A percentile compares a stretch with the other conserved stretches of the same genome.
These are phyloP conservation scores for Trematosphaeria pertusa DNA, from an alignment of 2,329 filamentous ascomycete genomes.

Conservation along the genomic window DNA sequence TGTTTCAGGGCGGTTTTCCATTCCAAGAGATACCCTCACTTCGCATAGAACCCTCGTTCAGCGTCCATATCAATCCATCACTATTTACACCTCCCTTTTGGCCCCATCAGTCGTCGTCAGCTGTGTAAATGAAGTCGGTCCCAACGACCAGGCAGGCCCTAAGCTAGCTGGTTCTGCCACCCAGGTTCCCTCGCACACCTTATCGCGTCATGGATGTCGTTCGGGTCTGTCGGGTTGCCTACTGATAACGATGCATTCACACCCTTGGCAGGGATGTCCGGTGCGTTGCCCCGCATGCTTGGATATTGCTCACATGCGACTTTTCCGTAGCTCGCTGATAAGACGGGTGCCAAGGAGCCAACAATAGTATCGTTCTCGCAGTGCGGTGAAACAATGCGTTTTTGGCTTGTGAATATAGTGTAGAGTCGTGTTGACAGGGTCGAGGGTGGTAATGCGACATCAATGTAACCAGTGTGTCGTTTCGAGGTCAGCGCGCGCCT, in stretches of 20 bases:
- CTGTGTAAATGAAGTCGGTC: conserved; percentile 3
- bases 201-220: conserved; percentile 21
- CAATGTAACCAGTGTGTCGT: too few species aligned
- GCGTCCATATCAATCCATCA: neutral
- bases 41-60: conserved; percentile 2
- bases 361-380: too few species aligned
- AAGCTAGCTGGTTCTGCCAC: neutral
- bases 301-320: too few species aligned
- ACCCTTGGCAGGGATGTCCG: conserved; percentile 20
- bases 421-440: too few species aligned
- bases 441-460: too few species aligned
- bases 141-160: conserved; percentile 9
- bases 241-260: conserved; percentile 34
- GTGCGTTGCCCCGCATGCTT: too few species aligned
- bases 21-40: conserved; percentile 17
- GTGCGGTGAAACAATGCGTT: too few species aligned
- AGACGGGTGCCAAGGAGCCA: too few species aligned
- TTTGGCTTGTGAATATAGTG: too few species aligned
- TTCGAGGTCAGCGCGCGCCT: conserved; percentile 26
- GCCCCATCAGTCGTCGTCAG: neutral
- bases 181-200: conserved; percentile 14
- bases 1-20: conserved; percentile 3
- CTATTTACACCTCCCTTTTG: neutral
- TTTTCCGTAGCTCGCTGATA: too few species aligned
- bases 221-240: neutral